Evolutionary conservation across 2,329 filamentous ascomycete species (phyloP).

Genomic region (Acrodontium crateriforme): DNA sequence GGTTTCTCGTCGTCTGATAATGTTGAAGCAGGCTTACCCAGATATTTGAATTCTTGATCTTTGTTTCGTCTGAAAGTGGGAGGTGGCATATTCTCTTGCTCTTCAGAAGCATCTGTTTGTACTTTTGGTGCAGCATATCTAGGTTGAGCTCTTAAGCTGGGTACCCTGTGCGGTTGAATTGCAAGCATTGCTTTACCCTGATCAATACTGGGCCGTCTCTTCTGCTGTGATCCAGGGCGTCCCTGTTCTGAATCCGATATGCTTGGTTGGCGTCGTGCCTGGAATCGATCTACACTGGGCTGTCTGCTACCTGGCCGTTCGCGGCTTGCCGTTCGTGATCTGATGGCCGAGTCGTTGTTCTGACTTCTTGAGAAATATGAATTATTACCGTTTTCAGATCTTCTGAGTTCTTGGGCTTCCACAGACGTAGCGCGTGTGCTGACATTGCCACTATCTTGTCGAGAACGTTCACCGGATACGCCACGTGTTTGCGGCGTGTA

Average conservation of each 20-base stretch:
- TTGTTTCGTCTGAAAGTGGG: conserved; percentile 53
- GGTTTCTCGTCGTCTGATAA: conserved; percentile 32
- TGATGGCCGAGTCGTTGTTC: too few relatives aligned
- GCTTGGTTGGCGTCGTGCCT: conserved; percentile 13
- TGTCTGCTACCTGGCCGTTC: conserved; percentile 17
- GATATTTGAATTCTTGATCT: conserved; percentile 37
- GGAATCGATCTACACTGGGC: conserved; percentile 17
- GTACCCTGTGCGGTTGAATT: conserved; percentile 21
- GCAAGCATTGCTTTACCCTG: conserved; percentile 9
- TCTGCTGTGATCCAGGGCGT: conserved; percentile 5
- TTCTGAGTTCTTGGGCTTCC: conserved; percentile 14
- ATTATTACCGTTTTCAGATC: conserved; percentile 14
- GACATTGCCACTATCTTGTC: conserved; percentile 19
- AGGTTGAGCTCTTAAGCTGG: conserved; percentile 29
- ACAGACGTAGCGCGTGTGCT: conserved; percentile 19
- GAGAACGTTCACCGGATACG: conserved; percentile 12
- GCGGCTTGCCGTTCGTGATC: too few relatives aligned
- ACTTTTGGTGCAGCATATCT: conserved; percentile 35
- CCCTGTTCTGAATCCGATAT: conserved; percentile 10
- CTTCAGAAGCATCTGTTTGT: conserved; percentile 48
- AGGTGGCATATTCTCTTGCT: conserved; percentile 75
- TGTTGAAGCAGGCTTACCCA: conserved; percentile 42
- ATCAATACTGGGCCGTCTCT: conserved; percentile 15
- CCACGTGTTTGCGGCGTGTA: conserved; percentile 16
- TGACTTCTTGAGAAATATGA: conserved; percentile 15